Conservation (phyloP, 192 early-diverging fungal genomes). For the Rhizophagus prolifer region DNA sequence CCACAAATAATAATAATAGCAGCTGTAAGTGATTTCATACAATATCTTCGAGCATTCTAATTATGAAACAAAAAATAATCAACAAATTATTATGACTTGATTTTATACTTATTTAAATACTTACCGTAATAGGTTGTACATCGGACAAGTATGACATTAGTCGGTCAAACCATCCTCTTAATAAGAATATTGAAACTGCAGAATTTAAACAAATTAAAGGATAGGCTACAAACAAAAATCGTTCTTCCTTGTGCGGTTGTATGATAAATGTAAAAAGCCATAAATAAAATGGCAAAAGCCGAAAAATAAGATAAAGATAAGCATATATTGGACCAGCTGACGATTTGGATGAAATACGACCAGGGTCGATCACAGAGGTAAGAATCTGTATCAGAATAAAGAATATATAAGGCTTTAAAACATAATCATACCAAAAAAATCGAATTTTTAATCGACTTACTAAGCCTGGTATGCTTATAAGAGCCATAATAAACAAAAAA, state of each 20-base stretch:
- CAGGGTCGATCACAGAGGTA: conserved; percentile 43
- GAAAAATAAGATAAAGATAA: conserved; percentile 45
- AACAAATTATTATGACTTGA: not conserved
- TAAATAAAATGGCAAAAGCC: conserved; percentile 70
- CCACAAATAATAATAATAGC: conserved; percentile 44
- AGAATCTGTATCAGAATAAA: conserved; percentile 38
- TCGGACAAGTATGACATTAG: not conserved
- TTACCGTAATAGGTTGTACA: not conserved
- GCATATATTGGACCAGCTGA: conserved; percentile 27
- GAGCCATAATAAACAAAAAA: conserved; percentile 70
- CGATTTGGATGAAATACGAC: conserved; percentile 38
- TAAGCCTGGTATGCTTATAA: conserved; percentile 61
- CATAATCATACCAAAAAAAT: not conserved
- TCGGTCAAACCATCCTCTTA: conserved; percentile 46
- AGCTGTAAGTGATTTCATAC: not conserved
- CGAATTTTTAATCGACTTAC: conserved; percentile 43
- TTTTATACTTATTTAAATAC: not conserved
- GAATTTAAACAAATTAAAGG: conserved; percentile 84
- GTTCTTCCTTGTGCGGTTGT: conserved; percentile 98
- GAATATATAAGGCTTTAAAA: not conserved
- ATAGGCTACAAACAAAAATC: conserved; percentile 91
- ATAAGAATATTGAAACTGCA: conserved; percentile 59
- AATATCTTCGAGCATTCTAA: not conserved
- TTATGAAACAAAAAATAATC: not conserved
- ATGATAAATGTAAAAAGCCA: conserved; percentile 75